These are phyloP conservation scores for Yamadazyma tumulicola DNA, from an alignment of 805 yeast species.

Conservation along the genomic window DNA sequence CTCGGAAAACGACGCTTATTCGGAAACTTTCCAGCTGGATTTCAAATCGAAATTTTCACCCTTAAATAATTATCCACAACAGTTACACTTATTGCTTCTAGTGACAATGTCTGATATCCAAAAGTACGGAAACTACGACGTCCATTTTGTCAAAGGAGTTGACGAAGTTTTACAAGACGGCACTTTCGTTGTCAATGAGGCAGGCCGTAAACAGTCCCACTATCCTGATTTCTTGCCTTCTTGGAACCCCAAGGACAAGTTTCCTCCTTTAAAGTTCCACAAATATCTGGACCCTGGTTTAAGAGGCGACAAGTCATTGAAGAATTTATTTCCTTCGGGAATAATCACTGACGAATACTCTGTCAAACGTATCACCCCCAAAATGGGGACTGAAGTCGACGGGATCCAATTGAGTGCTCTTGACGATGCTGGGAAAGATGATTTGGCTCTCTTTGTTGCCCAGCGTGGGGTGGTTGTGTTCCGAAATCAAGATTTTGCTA, in stretches of 20 bases:
- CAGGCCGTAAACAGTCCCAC: constrained; percentile 10
- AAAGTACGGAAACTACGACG: constrained; percentile 12
- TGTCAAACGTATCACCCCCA: constrained; percentile 20
- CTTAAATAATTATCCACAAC: no score
- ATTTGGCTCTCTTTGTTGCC: constrained; percentile 64
- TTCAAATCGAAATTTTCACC: no score
- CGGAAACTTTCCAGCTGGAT: no score
- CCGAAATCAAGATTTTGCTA: constrained; percentile 62
- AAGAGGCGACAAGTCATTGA: constrained; percentile 51
- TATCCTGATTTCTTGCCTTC: constrained; percentile 26
- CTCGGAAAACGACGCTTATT: no score
- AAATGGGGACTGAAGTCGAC: constrained; percentile 25
- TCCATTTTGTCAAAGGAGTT: constrained; percentile 12
- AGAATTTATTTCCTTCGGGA: constrained; percentile 46
- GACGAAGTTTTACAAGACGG: constrained; percentile 17
- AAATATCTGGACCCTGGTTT: constrained; percentile 56
- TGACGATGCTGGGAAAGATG: constrained; percentile 50
- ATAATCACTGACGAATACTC: constrained; percentile 19
- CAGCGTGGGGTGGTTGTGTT: constrained; percentile 68
- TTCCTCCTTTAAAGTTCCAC: constrained; percentile 48
- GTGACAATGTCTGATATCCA: constrained; percentile 8
- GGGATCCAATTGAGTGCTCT: constrained; percentile 27
- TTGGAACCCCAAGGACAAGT: constrained; percentile 38
- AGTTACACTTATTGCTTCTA: no score
- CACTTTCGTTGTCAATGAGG: constrained; percentile 19